Evolutionary conservation across 2,329 filamentous ascomycete species (phyloP).

Genomic region (Beauveria rudraprayagi): DNA sequence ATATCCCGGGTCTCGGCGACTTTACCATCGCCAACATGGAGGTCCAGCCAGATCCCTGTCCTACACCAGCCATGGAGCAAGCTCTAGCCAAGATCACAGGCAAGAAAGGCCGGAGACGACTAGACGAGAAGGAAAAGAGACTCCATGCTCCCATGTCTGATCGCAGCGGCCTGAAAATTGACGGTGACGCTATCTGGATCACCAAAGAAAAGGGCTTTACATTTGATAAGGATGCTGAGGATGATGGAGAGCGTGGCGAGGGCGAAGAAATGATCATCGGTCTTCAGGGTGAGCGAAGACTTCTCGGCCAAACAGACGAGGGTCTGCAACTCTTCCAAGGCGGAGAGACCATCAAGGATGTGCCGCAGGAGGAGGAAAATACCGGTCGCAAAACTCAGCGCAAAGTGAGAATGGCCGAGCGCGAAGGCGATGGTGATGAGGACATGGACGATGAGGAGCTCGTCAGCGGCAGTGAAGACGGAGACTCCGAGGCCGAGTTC

Average conservation of each 20-base stretch:
- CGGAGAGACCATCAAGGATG: slow-evolving; percentile 57
- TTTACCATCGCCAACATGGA: slow-evolving; percentile 78
- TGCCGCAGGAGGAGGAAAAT: slow-evolving; percentile 42
- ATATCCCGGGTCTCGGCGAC: slow-evolving; percentile 88
- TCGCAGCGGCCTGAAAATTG: slow-evolving; percentile 88
- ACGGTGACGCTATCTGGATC: slow-evolving; percentile 94
- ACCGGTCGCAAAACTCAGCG: slow-evolving; percentile 53
- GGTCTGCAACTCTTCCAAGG: slow-evolving; percentile 81
- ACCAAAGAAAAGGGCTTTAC: slow-evolving; percentile 63
- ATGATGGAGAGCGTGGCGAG: slow-evolving; percentile 66
- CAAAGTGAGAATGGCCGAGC: slow-evolving; percentile 48
- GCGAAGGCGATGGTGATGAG: slow-evolving; percentile 52
- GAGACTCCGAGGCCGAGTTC: slow-evolving; percentile 48
- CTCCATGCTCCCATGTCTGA: slow-evolving; percentile 98
- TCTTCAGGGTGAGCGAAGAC: slow-evolving; percentile 70
- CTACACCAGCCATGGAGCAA: slow-evolving; percentile 85
- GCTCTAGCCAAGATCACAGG: slow-evolving; percentile 76
- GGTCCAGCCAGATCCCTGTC: slow-evolving; percentile 84
- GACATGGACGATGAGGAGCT: slow-evolving; percentile 48
- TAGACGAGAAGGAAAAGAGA: slow-evolving; percentile 96
- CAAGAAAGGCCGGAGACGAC: slow-evolving; percentile 67
- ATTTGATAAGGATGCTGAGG: slow-evolving; percentile 61
- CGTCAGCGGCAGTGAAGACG: slow-evolving; percentile 44
- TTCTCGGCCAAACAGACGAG: slow-evolving; percentile 74
- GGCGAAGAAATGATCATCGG: slow-evolving; percentile 92